phyloP scores from a whole-genome alignment of 257 asterid genomes.

The Thymus mandschuricus region DNA sequence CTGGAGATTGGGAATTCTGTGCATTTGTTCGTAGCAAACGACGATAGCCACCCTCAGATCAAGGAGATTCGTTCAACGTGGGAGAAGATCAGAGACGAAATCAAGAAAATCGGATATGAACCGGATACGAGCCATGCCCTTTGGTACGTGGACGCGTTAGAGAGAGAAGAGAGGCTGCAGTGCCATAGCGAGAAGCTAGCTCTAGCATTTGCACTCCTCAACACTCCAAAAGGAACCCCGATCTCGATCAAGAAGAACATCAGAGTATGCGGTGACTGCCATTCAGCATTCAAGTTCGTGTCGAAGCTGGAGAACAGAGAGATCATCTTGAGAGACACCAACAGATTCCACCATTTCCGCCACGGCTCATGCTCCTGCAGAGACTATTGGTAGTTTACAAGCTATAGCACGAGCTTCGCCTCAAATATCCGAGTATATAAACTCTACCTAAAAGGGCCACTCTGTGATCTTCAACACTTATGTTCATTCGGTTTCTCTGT shows the following conservation, averaged over 20 bases:
- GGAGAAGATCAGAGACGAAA: slow-evolving; percentile 57
- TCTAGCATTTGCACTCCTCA: slow-evolving; percentile 74
- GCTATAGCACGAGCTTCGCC: background rate
- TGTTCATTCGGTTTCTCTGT: no score
- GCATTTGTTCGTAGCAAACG: slow-evolving; percentile 77
- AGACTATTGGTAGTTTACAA: slow-evolving; percentile 68
- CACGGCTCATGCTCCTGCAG: slow-evolving; percentile 80
- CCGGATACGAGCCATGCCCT: slow-evolving; percentile 80
- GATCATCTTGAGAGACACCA: slow-evolving; percentile 78
- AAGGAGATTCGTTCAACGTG: slow-evolving; percentile 60
- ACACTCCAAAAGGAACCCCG: slow-evolving; percentile 50
- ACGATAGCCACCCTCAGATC: slow-evolving; percentile 66
- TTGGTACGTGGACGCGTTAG: slow-evolving; percentile 66
- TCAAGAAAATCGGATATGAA: slow-evolving; percentile 63
- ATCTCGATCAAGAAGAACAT: slow-evolving; percentile 80
- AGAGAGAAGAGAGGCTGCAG: slow-evolving; percentile 70
- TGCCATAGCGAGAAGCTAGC: slow-evolving; percentile 84
- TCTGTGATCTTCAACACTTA: no score
- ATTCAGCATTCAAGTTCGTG: slow-evolving; percentile 65
- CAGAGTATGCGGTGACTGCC: slow-evolving; percentile 89
- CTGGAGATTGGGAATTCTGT: slow-evolving; percentile 72
- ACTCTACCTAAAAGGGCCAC: background rate
- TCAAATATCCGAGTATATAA: background rate
- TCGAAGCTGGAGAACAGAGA: slow-evolving; percentile 62
- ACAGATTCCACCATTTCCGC: slow-evolving; percentile 75